Conservation (phyloP, 805 yeast species). For the Candida silvicultrix region DNA sequence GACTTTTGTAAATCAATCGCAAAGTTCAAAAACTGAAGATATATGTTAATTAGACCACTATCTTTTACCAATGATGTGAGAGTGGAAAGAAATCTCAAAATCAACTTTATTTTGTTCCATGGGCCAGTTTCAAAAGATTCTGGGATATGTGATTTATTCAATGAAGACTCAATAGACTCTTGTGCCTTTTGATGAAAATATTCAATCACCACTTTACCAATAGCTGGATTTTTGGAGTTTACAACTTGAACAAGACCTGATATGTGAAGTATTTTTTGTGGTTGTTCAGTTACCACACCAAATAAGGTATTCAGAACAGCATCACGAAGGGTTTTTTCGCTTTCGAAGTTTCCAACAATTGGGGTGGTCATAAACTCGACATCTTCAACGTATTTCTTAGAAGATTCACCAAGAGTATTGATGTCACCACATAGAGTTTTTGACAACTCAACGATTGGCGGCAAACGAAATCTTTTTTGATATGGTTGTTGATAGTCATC, state of each 20-base stretch:
- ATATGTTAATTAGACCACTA: conserved; percentile 40
- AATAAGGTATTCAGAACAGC: conserved; percentile 57
- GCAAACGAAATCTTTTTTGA: conserved; percentile 25
- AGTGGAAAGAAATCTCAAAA: conserved; percentile 63
- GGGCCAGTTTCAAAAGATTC: conserved; percentile 41
- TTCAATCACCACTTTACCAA: conserved; percentile 66
- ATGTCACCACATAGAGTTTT: conserved; percentile 44
- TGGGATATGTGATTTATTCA: conserved; percentile 20
- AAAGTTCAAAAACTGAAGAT: conserved; percentile 44
- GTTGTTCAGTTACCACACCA: conserved; percentile 79
- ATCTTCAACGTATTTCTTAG: conserved; percentile 44
- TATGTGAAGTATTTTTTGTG: conserved; percentile 77
- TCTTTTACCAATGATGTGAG: conserved; percentile 56
- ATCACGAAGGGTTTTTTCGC: conserved; percentile 50
- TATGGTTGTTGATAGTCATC: conserved; percentile 20
- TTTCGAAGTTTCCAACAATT: conserved; percentile 57
- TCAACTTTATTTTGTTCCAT: conserved; percentile 66
- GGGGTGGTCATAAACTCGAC: conserved; percentile 64
- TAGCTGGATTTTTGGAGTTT: conserved; percentile 53
- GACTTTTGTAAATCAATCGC: conserved; percentile 50
- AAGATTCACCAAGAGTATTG: conserved; percentile 53
- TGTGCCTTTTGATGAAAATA: conserved; percentile 62
- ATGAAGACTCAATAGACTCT: conserved; percentile 36
- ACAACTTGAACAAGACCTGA: conserved; percentile 62
- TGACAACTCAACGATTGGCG: conserved; percentile 40